phyloP scores from a whole-genome alignment of 1,284 basidiomycete species.

The Salmacisia buchloeana region DNA sequence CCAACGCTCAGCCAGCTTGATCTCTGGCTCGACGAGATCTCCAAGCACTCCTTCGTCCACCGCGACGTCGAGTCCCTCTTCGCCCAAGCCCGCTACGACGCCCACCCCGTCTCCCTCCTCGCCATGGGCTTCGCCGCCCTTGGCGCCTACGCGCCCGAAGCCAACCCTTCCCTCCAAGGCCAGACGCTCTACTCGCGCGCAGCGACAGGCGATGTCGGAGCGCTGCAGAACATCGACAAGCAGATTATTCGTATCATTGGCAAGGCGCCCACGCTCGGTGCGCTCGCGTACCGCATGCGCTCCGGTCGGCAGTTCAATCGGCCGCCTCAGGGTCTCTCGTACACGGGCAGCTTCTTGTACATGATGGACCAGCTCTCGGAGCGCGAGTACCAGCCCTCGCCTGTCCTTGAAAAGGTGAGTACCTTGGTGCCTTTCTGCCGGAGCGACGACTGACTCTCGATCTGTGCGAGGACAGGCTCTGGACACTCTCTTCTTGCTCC shows the following conservation, averaged over 20 bases:
- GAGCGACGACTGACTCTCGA: not conserved
- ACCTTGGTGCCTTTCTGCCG: not conserved
- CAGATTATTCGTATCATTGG: conserved; percentile 81
- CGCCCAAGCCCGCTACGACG: conserved; percentile 70
- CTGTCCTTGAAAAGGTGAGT: conserved; percentile 64
- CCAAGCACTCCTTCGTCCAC: conserved; percentile 71
- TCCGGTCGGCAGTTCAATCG: conserved; percentile 81
- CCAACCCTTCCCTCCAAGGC: conserved; percentile 57
- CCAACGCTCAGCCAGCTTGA: conserved; percentile 63
- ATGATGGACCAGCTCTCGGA: conserved; percentile 75
- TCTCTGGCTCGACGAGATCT: conserved; percentile 66
- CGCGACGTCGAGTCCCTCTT: conserved; percentile 68
- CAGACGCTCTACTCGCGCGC: conserved; percentile 66
- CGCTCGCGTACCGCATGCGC: conserved; percentile 80
- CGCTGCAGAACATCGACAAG: conserved; percentile 72
- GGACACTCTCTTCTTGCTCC: conserved; percentile 75
- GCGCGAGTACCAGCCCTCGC: conserved; percentile 64
- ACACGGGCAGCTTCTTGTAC: conserved; percentile 75
- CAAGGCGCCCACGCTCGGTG: conserved; percentile 77
- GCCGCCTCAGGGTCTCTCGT: conserved; percentile 72
- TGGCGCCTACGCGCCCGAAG: conserved; percentile 66
- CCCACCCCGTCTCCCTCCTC: conserved; percentile 80
- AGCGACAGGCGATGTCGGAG: conserved; percentile 57
- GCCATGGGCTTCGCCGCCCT: conserved; percentile 77
- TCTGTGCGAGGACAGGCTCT: conserved; percentile 58